Evolutionary conservation across 2,329 filamentous ascomycete species (phyloP).

Genomic region (Acrocalymma vagum): DNA sequence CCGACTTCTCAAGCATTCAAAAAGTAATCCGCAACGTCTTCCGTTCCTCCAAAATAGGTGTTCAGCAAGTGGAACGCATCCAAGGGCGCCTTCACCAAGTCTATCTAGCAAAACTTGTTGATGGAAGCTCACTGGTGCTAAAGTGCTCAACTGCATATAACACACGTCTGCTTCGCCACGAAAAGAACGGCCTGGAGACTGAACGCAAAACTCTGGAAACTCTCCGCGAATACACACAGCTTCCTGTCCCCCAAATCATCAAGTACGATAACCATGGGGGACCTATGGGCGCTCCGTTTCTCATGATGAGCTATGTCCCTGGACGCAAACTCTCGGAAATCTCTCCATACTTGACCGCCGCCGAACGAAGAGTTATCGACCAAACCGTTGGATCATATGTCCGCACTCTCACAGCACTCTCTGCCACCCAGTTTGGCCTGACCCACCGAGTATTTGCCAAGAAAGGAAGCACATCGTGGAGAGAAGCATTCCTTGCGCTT

Average conservation of each 20-base stretch:
- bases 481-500: slow-evolving; percentile 60
- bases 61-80: slow-evolving; percentile 46
- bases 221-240: slow-evolving; percentile 42
- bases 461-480: slow-evolving; percentile 60
- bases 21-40: slow-evolving; percentile 40
- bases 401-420: slow-evolving; percentile 54
- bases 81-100: slow-evolving; percentile 49
- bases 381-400: slow-evolving; percentile 50
- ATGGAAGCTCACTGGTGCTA: slow-evolving; percentile 50
- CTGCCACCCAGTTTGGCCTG: slow-evolving; percentile 60
- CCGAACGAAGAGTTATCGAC: slow-evolving; percentile 49
- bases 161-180: slow-evolving; percentile 52
- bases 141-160: slow-evolving; percentile 50
- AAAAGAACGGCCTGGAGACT: slow-evolving; percentile 50
- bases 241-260: slow-evolving; percentile 51
- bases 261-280: slow-evolving; percentile 45
- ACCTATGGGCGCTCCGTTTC: slow-evolving; percentile 38
- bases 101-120: slow-evolving; percentile 50
- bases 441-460: slow-evolving; percentile 56
- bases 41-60: slow-evolving; percentile 37
- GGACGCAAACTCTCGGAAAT: slow-evolving; percentile 45
- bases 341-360: slow-evolving; percentile 38
- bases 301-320: slow-evolving; percentile 42
- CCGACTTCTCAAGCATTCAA: slow-evolving; percentile 46
- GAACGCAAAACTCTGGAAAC: slow-evolving; percentile 50